Evolutionary conservation across 2,329 filamentous ascomycete genomes (phyloP), one percentile per base, ranked within the genome.

Genomic region (Rosellinia necatrix): DNA sequence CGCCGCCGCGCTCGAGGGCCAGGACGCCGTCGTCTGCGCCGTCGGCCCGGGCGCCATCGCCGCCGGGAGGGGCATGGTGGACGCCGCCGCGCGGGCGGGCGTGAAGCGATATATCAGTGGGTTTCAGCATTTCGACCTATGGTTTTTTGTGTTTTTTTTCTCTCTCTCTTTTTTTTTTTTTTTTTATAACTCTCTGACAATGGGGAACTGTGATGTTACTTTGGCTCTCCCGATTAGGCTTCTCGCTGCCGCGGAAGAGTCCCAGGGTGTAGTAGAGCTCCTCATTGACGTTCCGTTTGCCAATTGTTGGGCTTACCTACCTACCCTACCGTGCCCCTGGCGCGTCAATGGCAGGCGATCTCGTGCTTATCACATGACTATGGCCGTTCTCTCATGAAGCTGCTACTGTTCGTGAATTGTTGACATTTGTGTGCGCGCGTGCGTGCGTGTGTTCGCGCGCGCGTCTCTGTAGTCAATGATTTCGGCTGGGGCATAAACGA

Each of bases 81-180:
- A 71, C 13, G 68, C 68, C 1, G 69, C 69, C n/a, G 65, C 58
- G 40, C 61, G 60, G 8, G 69, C 67, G 6, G 69, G 70, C 3
- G 64, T 71, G 17, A 65, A 56, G 53, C 66, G 70, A 10, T 71
- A 69, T 53, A 65, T 73, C 13, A 44, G 56, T 61, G 30, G 49
- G 58, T 58, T 4, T n/a, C n/a, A n/a, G n/a, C n/a, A n/a, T n/a
- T n/a, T n/a, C n/a, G n/a, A n/a, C n/a, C n/a, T n/a, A 22, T 24
- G 15, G 2, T 34, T 10, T 21, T n/a, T 6, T 32, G 15, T 2
- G 12, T 19, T 17, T 25, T 22, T 27, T 8, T 48, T 30, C 8
- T 2, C 19, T 7, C 5, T 30, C 7, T 46, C 7, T 17, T 8
- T 34, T 25, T 50, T 19, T 24, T 41, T 37, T 15, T 2, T 1